Base-by-base conservation (phyloP, 2,329 filamentous ascomycete species). In the Fusarium verticillioides region DNA sequence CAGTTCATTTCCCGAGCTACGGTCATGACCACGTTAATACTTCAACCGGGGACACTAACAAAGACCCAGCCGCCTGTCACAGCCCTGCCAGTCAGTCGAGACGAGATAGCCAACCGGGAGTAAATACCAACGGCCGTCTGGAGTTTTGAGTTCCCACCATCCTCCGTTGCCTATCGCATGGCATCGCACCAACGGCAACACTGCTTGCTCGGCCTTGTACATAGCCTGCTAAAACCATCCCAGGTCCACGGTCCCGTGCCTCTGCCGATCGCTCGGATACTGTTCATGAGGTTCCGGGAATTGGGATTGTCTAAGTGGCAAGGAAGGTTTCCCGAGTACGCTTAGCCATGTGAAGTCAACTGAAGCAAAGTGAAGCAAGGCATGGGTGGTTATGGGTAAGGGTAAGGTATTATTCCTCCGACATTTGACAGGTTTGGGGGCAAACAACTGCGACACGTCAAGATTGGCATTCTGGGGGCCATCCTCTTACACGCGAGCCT, bases 241-340 rank as follows among this genome's bases (percentile, higher is more conserved):
- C 75, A 72, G 54, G 63, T 58, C 75, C 73, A 75, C 65, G 66
- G 70, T 60, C 72, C 75, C 47, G 75, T 77, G 63, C 61, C 63
- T 63, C 56, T 74, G 75, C 75, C 74, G 75, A 77, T 77, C 75
- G 66, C 65, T 76, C 75, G 75, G 74, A 75, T 75, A 54, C 60
- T 61, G 56, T 63, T 70, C 64, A 65, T 58, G 60, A 71, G 52
- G 68, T 72, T 74, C 72, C 72, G 63, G 71, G 71, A 53, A 53
- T 66, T 66, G 26, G 62, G 63, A 67, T 72, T 63, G 56, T 49
- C 59, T 49, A 62, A 58, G 66, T 68, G 66, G 70, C 71, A 67
- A 72, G 44, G 61, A 36, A 61, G 30, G 49, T 57, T 69, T 69
- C 59, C 65, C 66, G 66, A 69, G 66, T 69, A 69, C 66, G 66